Percentiles rank a stretch among this genome's conserved stretches.
phyloP scores from a whole-genome alignment of 2,329 filamentous ascomycete genomes.

The Pseudocercospora fijiensis region DNA sequence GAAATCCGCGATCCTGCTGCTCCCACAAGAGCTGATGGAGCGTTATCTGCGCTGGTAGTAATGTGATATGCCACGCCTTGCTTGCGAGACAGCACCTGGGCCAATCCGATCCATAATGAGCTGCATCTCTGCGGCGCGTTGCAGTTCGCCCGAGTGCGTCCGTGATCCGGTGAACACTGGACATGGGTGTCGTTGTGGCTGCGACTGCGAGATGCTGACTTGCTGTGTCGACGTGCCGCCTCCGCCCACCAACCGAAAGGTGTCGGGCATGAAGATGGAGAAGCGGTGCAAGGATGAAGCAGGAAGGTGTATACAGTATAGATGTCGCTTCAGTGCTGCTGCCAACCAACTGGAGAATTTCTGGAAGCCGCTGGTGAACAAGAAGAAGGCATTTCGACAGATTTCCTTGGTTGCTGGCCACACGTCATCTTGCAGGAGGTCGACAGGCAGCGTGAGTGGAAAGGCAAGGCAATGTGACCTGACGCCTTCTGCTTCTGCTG shows the following conservation, averaged over 20 bases:
- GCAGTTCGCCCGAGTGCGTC: constrained; percentile 6
- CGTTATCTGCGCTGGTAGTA: neutral
- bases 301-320: too few species aligned
- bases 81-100: neutral
- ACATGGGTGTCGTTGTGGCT: neutral
- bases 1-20: neutral
- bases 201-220: neutral
- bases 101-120: neutral
- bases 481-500: neutral
- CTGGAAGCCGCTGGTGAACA: neutral
- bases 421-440: neutral
- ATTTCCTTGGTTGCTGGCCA: neutral
- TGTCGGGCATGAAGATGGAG: neutral
- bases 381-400: neutral
- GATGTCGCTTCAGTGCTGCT: neutral
- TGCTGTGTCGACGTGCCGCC: too few species aligned
- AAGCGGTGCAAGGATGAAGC: neutral
- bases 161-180: neutral
- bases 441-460: neutral
- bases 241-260: too few species aligned
- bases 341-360: neutral
- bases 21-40: neutral
- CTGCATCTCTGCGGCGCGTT: neutral
- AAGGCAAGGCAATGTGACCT: neutral
- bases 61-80: neutral